Evolutionary conservation across 805 yeast genomes (phyloP).

Genomic region (Gaillardinia entomophila): DNA sequence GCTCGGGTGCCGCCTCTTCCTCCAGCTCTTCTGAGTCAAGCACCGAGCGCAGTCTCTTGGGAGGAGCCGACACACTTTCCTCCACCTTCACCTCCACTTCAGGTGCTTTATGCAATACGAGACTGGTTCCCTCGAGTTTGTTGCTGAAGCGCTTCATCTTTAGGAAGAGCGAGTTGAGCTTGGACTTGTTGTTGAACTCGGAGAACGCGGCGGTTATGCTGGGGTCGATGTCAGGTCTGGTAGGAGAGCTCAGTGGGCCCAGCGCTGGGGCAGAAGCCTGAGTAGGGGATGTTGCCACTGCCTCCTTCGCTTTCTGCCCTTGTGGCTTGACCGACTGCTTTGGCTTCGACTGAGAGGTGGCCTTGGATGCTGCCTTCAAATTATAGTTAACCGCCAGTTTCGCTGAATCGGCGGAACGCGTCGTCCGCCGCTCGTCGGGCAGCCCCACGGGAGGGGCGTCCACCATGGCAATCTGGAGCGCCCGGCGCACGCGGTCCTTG

Average conservation of each 20-base stretch:
- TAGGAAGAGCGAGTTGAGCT: conserved; percentile 11
- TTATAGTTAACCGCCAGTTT: no score
- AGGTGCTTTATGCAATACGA: not conserved
- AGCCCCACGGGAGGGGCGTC: conserved; percentile 8
- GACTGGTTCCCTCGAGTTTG: conserved; percentile 1
- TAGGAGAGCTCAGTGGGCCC: not conserved
- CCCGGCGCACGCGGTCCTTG: conserved; percentile 1
- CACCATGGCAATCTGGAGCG: conserved; percentile 18
- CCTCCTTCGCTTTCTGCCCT: not conserved
- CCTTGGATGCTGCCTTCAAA: conserved; percentile 2
- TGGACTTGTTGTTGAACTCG: conserved; percentile 10
- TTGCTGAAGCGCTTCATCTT: conserved; percentile 18
- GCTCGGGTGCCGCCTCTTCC: no score
- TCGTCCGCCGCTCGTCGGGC: conserved; percentile 6
- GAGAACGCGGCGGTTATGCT: not conserved
- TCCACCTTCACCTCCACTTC: conserved; percentile 1
- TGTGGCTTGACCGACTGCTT: not conserved
- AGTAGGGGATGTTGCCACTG: no score
- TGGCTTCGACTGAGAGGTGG: not conserved
- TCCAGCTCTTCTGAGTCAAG: no score
- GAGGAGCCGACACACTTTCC: no score
- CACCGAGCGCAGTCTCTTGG: no score
- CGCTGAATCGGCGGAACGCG: conserved; percentile 5
- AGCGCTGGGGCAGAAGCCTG: not conserved
- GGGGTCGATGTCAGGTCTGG: not conserved